A percentile compares a stretch with the other conserved stretches of the same genome.
These are phyloP conservation scores for Hanseniaspora valbyensis DNA, from an alignment of 805 yeast species.

Conservation along the genomic window DNA sequence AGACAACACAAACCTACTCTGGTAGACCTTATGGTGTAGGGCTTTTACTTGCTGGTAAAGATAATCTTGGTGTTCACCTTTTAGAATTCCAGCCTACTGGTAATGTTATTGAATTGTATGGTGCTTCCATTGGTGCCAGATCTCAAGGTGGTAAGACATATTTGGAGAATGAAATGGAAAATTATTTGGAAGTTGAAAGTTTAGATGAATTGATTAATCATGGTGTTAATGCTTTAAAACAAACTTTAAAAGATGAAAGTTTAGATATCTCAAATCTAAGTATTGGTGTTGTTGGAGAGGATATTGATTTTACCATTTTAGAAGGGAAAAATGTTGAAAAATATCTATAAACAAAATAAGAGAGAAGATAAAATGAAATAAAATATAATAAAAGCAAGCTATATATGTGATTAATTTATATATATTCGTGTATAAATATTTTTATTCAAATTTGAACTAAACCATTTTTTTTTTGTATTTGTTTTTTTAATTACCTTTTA, in stretches of 20 bases:
- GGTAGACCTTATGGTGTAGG: slow-evolving; percentile 99
- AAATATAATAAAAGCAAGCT: too few relatives aligned
- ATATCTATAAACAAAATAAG: slow-evolving; percentile 22
- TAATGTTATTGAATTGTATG: slow-evolving; percentile 77
- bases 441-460: too few relatives aligned
- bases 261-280: slow-evolving; percentile 74
- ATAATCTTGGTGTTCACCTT: slow-evolving; percentile 87
- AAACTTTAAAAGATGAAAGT: slow-evolving; percentile 90
- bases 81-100: slow-evolving; percentile 96
- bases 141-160: slow-evolving; percentile 97
- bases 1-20: slow-evolving; percentile 90
- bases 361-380: background rate
- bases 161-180: slow-evolving; percentile 72
- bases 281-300: slow-evolving; percentile 85
- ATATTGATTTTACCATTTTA: slow-evolving; percentile 57
- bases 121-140: slow-evolving; percentile 95
- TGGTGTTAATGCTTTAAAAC: slow-evolving; percentile 85
- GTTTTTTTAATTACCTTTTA: too few relatives aligned
- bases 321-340: slow-evolving; percentile 70
- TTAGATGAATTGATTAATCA: slow-evolving; percentile 69
- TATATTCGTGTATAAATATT: too few relatives aligned
- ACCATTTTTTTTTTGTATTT: too few relatives aligned
- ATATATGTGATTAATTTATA: too few relatives aligned
- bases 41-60: slow-evolving; percentile 75
- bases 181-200: slow-evolving; percentile 46